Conservation (phyloP, 495 filamentous ascomycete genomes). For the Penicillium salamii region DNA sequence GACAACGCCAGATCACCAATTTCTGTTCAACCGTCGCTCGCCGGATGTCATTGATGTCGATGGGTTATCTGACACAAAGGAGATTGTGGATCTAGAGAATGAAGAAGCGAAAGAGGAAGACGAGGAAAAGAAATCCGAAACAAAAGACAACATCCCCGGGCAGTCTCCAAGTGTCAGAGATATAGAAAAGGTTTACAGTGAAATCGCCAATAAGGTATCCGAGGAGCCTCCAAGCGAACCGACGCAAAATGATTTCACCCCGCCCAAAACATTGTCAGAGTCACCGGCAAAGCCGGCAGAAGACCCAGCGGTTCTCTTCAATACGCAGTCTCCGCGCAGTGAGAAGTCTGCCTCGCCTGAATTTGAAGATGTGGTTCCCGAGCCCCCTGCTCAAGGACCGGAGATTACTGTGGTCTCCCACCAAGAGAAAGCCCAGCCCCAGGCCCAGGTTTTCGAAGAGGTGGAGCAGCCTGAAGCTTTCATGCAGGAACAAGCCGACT, state of each 20-base stretch:
- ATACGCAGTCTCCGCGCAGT: not conserved
- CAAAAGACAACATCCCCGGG: not conserved
- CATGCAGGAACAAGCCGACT: conserved; percentile 47
- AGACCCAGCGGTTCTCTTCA: not conserved
- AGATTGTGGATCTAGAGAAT: conserved; percentile 44
- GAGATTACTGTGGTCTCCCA: conserved; percentile 22
- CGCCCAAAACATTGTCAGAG: not conserved
- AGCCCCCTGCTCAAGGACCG: conserved; percentile 2
- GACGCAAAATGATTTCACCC: not conserved
- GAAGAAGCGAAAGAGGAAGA: conserved; percentile 25
- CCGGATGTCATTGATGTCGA: conserved; percentile 49
- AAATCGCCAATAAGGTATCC: not conserved
- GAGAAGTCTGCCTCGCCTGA: conserved; percentile 48
- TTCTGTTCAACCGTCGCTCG: conserved; percentile 39
- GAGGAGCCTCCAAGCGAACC: not conserved
- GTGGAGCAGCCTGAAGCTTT: conserved; percentile 23
- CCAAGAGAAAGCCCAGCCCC: not conserved
- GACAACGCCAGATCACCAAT: conserved; percentile 31
- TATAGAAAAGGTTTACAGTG: not conserved
- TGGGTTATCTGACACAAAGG: conserved; percentile 25
- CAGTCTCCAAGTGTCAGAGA: not conserved
- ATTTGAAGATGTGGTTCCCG: conserved; percentile 48
- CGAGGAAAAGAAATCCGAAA: conserved; percentile 13
- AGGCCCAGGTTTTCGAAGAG: conserved; percentile 15
- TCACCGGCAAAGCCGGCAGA: not conserved